phyloP scores from a whole-genome alignment of 164 flowering plant genomes.

The Stephania cephalantha region DNA sequence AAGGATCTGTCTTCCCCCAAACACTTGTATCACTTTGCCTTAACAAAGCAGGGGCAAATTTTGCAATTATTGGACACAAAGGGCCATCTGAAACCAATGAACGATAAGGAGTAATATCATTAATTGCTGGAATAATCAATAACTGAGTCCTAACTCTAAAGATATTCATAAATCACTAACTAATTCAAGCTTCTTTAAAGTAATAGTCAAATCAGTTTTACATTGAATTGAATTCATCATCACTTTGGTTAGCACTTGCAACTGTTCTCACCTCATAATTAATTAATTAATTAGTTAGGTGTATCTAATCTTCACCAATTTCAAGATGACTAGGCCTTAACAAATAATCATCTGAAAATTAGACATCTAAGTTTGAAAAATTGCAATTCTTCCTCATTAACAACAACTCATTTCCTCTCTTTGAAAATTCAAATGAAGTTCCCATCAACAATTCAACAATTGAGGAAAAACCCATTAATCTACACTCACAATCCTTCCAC shows the following conservation, averaged over 20 bases:
- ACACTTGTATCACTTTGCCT: neutral
- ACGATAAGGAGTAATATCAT: no score
- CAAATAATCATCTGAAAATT: no score
- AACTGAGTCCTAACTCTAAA: no score
- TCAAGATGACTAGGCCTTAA: no score
- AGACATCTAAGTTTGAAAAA: no score
- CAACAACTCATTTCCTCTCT: neutral
- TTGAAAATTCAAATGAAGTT: neutral
- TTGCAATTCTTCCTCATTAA: neutral
- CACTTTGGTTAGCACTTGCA: no score
- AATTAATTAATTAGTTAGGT: no score
- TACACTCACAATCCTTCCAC: neutral
- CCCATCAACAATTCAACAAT: neutral
- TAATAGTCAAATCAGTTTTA: no score
- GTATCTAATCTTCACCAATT: no score
- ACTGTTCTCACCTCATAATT: no score
- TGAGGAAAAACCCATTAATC: neutral
- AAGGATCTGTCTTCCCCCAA: neutral
- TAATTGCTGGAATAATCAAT: no score
- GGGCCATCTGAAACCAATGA: slow-evolving; percentile 9
- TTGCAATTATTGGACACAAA: slow-evolving; percentile 7
- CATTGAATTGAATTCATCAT: no score
- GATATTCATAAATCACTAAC: neutral
- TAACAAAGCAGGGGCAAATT: neutral
- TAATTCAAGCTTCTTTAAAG: slow-evolving; percentile 6